Conservation (phyloP, 2,329 filamentous ascomycete species). For the Arthroderma sp. region DNA sequence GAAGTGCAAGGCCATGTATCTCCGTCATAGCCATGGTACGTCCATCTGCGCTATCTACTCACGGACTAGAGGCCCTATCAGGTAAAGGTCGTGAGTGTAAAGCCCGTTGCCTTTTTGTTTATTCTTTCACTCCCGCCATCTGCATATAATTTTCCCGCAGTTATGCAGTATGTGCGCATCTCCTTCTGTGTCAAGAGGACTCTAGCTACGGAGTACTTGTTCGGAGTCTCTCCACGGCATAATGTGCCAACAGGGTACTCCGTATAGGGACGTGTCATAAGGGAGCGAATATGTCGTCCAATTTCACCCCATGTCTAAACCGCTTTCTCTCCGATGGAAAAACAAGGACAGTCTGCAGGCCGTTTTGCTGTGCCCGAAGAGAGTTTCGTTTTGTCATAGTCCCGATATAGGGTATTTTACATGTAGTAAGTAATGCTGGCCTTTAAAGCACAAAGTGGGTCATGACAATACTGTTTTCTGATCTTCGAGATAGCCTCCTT, state of each 20-base stretch:
- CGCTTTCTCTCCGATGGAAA: background rate
- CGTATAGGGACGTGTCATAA: background rate
- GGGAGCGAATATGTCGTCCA: background rate
- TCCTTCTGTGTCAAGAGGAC: background rate
- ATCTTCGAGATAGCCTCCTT: too few relatives aligned
- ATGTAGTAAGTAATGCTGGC: too few relatives aligned
- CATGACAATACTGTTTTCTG: too few relatives aligned
- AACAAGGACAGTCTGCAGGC: background rate
- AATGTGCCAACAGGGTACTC: background rate
- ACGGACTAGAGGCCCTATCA: conserved; percentile 3
- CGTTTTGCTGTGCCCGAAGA: too few relatives aligned
- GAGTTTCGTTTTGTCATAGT: too few relatives aligned
- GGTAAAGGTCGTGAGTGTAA: background rate
- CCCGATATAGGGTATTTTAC: too few relatives aligned
- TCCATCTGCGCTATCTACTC: too few relatives aligned
- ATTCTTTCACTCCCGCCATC: background rate
- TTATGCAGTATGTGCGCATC: background rate
- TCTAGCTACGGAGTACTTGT: background rate
- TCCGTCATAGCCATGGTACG: too few relatives aligned
- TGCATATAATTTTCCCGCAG: conserved; percentile 1
- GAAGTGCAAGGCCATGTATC: too few relatives aligned
- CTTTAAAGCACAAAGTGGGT: too few relatives aligned
- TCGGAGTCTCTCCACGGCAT: conserved; percentile 1
- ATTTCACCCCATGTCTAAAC: background rate
- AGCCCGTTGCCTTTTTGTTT: background rate